Percentiles rank a stretch among this genome's conserved stretches.
Conservation (phyloP, 192 early-diverging fungal species). For the Dissophora ornata region DNA sequence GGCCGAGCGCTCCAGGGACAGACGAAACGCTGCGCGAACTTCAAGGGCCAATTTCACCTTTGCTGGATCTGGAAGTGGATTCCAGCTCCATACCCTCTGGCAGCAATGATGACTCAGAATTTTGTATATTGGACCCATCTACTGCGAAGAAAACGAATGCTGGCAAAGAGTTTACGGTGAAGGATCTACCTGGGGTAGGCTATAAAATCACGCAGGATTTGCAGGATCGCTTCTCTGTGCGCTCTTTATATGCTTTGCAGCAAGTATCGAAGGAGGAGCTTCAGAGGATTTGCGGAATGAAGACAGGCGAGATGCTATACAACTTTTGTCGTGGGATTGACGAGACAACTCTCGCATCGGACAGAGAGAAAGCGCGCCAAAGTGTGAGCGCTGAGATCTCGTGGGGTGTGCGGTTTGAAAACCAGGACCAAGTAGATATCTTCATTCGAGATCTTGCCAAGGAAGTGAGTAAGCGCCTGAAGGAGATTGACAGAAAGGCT, state of each 20-base stretch:
- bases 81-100: not conserved
- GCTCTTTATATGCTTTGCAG: constrained; percentile 60
- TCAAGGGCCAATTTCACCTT: not conserved
- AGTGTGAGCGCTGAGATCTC: constrained; percentile 86
- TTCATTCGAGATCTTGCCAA: constrained; percentile 74
- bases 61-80: not conserved
- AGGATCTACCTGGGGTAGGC: constrained; percentile 61
- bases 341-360: constrained; percentile 69
- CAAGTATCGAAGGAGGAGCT: constrained; percentile 54
- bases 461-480: constrained; percentile 76
- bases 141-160: constrained; percentile 11
- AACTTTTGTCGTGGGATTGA: constrained; percentile 84
- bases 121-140: not conserved
- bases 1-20: constrained; percentile 31
- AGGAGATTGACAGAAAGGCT: constrained; percentile 63
- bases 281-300: constrained; percentile 75
- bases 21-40: constrained; percentile 65
- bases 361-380: constrained; percentile 68
- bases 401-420: constrained; percentile 92
- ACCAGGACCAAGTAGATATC: constrained; percentile 68
- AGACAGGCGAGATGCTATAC: constrained; percentile 75
- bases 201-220: constrained; percentile 48
- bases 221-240: constrained; percentile 48
- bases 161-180: constrained; percentile 43
- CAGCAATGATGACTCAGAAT: constrained; percentile 2